Percentiles rank a stretch among this genome's conserved stretches.
These are phyloP conservation scores for Asterionellopsis glacialis DNA, from an alignment of 108 stramenopile genomes.

Conservation along the genomic window DNA sequence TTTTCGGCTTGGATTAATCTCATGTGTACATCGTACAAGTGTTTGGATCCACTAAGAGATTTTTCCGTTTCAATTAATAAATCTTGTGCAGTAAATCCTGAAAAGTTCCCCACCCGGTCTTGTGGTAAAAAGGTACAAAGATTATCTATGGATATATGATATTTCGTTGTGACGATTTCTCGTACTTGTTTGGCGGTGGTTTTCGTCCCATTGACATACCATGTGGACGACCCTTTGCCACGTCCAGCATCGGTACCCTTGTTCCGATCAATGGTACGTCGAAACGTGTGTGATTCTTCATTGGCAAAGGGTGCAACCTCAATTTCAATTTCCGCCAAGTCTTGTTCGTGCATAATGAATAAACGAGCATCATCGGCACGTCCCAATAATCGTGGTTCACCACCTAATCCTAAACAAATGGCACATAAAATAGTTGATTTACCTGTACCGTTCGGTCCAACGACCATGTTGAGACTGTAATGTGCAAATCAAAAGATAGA, in stretches of 20 bases:
- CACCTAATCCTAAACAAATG: conserved; percentile 92
- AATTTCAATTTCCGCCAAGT: conserved; percentile 78
- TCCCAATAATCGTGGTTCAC: conserved; percentile 77
- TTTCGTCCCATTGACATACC: conserved; percentile 46
- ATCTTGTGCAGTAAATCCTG: conserved; percentile 68
- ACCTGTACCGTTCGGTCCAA: conserved; percentile 94
- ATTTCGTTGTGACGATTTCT: conserved; percentile 49
- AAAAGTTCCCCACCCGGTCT: conserved; percentile 90
- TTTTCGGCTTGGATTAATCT: conserved; percentile 69
- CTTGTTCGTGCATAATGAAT: conserved; percentile 86
- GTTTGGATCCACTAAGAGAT: conserved; percentile 33
- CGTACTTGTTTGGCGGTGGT: conserved; percentile 46
- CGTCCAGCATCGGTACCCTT: conserved; percentile 25
- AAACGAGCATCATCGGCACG: conserved; percentile 80
- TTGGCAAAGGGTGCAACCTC: conserved; percentile 48
- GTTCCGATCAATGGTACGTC: conserved; percentile 41
- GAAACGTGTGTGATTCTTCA: conserved; percentile 20
- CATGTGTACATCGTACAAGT: conserved; percentile 67
- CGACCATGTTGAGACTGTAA: conserved; percentile 91
- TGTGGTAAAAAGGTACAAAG: conserved; percentile 96
- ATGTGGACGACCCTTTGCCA: conserved; percentile 33
- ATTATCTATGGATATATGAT: conserved; percentile 88
- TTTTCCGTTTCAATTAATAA: conserved; percentile 87
- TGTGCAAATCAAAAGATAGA: conserved; percentile 2
- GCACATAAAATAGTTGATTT: conserved; percentile 94